A percentile compares a stretch with the other conserved stretches of the same genome.
These are phyloP conservation scores for Candida golubevii DNA, from an alignment of 805 yeast species.

Conservation along the genomic window DNA sequence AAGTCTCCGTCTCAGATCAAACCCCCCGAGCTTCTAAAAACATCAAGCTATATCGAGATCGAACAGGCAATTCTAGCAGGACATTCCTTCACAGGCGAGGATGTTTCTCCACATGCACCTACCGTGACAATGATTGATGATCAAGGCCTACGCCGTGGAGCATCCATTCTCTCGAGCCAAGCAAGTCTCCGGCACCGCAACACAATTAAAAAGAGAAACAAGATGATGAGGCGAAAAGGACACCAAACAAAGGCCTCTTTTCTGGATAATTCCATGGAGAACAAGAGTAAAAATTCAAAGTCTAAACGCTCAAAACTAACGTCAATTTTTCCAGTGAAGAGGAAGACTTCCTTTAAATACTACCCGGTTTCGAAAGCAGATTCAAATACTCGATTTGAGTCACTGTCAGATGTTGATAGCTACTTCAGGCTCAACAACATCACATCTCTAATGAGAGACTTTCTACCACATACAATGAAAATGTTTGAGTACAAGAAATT, in stretches of 20 bases:
- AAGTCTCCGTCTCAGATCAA: not conserved
- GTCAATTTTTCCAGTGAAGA: constrained; percentile 32
- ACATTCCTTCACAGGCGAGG: not conserved
- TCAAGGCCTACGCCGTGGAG: constrained; percentile 17
- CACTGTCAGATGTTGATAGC: constrained; percentile 15
- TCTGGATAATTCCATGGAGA: constrained; percentile 8
- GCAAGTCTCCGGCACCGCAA: constrained; percentile 31
- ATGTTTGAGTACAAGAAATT: constrained; percentile 21
- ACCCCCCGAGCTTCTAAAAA: constrained; percentile 1
- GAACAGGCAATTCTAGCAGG: constrained; percentile 14
- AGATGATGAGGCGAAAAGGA: constrained; percentile 20
- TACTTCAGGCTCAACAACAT: constrained; percentile 20
- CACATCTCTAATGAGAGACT: constrained; percentile 20
- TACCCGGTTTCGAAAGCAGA: constrained; percentile 11
- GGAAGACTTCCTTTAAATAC: constrained; percentile 31
- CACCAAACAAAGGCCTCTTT: constrained; percentile 1
- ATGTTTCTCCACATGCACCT: constrained; percentile 2
- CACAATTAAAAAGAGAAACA: constrained; percentile 26
- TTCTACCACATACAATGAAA: constrained; percentile 28
- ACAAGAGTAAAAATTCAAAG: not conserved
- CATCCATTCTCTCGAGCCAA: constrained; percentile 27
- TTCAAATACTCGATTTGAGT: constrained; percentile 21
- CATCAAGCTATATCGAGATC: constrained; percentile 15
- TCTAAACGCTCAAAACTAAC: constrained; percentile 5
- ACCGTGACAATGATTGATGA: constrained; percentile 15